phyloP scores from a whole-genome alignment of 108 stramenopile genomes.

The Cyclostephanos invisitatus region DNA sequence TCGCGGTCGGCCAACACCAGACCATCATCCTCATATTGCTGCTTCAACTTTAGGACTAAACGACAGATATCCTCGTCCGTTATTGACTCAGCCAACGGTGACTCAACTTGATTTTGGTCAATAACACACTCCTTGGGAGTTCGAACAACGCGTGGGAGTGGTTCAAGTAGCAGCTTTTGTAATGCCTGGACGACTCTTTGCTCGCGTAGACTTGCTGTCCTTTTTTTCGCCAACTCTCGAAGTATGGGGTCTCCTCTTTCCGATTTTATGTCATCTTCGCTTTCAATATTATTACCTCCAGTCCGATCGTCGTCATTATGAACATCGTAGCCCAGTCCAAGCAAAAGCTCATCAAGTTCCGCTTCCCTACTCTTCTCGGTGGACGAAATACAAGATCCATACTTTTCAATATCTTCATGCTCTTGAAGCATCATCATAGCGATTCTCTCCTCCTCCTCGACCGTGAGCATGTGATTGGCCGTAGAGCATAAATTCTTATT shows the following conservation, averaged over 20 bases:
- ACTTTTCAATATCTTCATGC: constrained; percentile 20
- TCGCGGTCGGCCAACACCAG: constrained; percentile 17
- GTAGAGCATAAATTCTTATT: constrained; percentile 2
- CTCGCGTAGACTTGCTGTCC: constrained; percentile 8
- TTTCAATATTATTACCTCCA: background rate
- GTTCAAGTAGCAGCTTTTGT: constrained; percentile 17
- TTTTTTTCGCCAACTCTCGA: constrained; percentile 20
- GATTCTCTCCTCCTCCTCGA: constrained; percentile 28
- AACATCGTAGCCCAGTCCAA: constrained; percentile 16
- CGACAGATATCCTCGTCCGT: constrained; percentile 3
- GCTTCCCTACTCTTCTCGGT: constrained; percentile 14
- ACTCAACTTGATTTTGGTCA: background rate
- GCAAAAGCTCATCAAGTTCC: constrained; percentile 16
- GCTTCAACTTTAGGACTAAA: constrained; percentile 7
- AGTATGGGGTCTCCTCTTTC: constrained; percentile 20
- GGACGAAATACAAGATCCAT: constrained; percentile 4
- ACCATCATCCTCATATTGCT: constrained; percentile 13
- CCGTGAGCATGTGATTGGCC: constrained; percentile 12
- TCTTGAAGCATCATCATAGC: constrained; percentile 14
- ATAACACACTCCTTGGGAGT: background rate
- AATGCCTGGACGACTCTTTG: constrained; percentile 12
- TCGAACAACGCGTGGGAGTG: constrained; percentile 20
- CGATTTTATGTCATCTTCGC: background rate
- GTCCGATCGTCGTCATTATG: background rate
- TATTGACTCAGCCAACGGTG: constrained; percentile 2